phyloP scores from a whole-genome alignment of 1,284 basidiomycete genomes.

The Inonotus hispidus region DNA sequence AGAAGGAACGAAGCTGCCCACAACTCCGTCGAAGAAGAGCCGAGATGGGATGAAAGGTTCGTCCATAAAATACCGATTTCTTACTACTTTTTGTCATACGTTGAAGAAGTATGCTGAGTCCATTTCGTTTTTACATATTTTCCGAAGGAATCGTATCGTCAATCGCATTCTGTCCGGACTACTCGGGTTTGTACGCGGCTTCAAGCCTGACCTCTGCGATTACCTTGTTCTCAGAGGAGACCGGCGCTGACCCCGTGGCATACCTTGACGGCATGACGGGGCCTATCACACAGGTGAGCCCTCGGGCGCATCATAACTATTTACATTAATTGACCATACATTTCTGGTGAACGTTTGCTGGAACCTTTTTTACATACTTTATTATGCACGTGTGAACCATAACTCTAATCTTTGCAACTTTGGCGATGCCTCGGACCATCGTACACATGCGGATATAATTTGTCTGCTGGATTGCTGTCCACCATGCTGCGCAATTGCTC shows the following conservation, averaged over 20 bases:
- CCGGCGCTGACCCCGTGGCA: slow-evolving; percentile 48
- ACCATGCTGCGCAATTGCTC: too few species aligned
- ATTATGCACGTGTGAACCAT: not conserved
- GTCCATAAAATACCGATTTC: not conserved
- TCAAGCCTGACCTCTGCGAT: slow-evolving; percentile 56
- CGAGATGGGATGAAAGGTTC: slow-evolving; percentile 81
- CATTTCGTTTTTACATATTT: not conserved
- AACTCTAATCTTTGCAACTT: not conserved
- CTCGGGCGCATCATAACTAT: not conserved
- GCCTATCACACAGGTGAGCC: slow-evolving; percentile 67
- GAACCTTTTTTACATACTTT: not conserved
- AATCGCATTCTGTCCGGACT: slow-evolving; percentile 68
- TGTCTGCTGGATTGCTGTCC: too few species aligned
- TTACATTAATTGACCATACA: not conserved
- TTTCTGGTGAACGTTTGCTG: not conserved
- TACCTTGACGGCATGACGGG: slow-evolving; percentile 57
- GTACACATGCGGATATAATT: too few species aligned
- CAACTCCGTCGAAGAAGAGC: slow-evolving; percentile 72
- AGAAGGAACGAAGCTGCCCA: slow-evolving; percentile 68
- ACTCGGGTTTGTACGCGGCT: slow-evolving; percentile 70
- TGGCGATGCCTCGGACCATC: not conserved
- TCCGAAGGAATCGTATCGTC: slow-evolving; percentile 76
- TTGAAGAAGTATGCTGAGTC: not conserved
- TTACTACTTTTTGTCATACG: not conserved
- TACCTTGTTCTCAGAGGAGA: slow-evolving; percentile 66